These are phyloP conservation scores for Aaosphaeria arxii DNA, from an alignment of 2,329 filamentous ascomycete genomes.

Conservation along the genomic window DNA sequence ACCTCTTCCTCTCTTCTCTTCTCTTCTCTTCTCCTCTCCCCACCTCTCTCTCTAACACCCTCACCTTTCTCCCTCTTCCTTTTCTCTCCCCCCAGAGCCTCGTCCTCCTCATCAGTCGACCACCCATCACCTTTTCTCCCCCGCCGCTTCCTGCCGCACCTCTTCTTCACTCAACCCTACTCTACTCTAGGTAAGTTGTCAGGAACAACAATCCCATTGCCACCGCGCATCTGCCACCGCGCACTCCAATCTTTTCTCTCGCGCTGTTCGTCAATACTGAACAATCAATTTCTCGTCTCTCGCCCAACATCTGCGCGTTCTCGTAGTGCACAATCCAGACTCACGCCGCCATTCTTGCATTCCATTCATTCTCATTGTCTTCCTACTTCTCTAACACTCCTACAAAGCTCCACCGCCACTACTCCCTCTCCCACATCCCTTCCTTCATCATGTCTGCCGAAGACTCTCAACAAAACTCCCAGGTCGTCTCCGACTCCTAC, in stretches of 20 bases:
- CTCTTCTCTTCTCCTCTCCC: background rate
- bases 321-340: too few species aligned
- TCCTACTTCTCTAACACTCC: conserved; percentile 25
- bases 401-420: conserved; percentile 15
- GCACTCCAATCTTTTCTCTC: too few species aligned
- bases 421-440: conserved; percentile 18
- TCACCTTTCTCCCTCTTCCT: background rate
- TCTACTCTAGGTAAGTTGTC: background rate
- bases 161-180: background rate
- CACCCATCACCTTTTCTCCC: conserved; percentile 10
- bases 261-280: too few species aligned
- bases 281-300: too few species aligned
- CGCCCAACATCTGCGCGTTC: too few species aligned
- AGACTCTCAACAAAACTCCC: conserved; percentile 31
- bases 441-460: conserved; percentile 43
- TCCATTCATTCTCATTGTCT: conserved; percentile 15
- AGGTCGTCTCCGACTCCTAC: conserved; percentile 40
- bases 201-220: too few species aligned
- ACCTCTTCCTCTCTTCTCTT: conserved; percentile 6
- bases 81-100: background rate
- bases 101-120: conserved; percentile 2
- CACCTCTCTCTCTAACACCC: background rate
- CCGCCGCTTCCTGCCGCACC: conserved; percentile 4
- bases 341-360: too few species aligned
- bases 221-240: too few species aligned